Evolutionary conservation across 2,329 filamentous ascomycete species (phyloP).

Genomic region (Fusarium armeniacum): DNA sequence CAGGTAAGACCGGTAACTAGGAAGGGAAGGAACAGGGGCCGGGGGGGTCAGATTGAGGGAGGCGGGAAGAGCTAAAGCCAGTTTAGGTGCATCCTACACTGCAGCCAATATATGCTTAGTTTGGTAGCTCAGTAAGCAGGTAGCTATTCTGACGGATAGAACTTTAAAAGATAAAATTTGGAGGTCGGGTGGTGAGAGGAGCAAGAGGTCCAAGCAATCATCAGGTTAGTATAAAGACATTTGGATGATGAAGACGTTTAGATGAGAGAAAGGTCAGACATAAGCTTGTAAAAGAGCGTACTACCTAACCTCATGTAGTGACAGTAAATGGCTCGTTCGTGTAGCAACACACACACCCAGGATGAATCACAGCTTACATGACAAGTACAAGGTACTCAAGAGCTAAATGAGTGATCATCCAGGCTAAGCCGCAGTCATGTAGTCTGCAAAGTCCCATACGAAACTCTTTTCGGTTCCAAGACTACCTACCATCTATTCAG

Average conservation of each 20-base stretch:
- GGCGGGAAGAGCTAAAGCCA: slow-evolving; percentile 26
- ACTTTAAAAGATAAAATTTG: slow-evolving; percentile 18
- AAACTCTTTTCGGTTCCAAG: background rate
- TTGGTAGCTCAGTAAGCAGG: background rate
- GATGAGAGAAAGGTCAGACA: background rate
- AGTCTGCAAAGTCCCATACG: background rate
- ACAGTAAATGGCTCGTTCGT: slow-evolving; percentile 11
- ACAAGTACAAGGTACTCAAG: background rate
- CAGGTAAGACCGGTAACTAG: slow-evolving; percentile 5
- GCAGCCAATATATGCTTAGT: background rate
- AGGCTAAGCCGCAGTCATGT: slow-evolving; percentile 13
- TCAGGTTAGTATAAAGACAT: background rate
- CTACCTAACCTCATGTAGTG: background rate
- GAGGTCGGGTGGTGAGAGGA: slow-evolving; percentile 18
- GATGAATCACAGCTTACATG: background rate
- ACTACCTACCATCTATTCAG: slow-evolving; percentile 1
- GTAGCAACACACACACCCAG: background rate
- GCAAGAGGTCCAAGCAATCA: background rate
- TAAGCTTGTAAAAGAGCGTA: background rate
- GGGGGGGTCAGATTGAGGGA: slow-evolving; percentile 19
- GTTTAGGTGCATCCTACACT: slow-evolving; percentile 13
- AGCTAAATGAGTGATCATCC: background rate
- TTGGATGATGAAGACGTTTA: background rate
- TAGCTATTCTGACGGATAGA: slow-evolving; percentile 4
- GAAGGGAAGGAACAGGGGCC: slow-evolving; percentile 33